Evolutionary conservation across 2,329 filamentous ascomycete species (phyloP), one percentile per base, ranked within the genome.

Genomic region (Fusarium brachygibbosum): DNA sequence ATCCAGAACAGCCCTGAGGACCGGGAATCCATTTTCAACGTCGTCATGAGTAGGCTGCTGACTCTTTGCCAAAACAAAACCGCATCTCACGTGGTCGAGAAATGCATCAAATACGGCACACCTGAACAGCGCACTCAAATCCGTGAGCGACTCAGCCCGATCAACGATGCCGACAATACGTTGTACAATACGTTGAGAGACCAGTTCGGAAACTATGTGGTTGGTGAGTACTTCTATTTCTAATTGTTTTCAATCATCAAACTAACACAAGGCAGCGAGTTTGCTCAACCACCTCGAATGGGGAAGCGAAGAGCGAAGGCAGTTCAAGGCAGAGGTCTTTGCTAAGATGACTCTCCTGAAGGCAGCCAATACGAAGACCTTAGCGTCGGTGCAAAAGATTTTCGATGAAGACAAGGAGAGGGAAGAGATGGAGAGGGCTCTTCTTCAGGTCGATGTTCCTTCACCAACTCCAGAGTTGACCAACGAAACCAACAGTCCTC

Each of bases 21-120:
- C 74, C 88, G 90, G 21, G 84, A 85, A 16, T 88, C 85, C 72
- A 91, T 98, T 74, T 91, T 97, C 58, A 81, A 85, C 28, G 83
- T 93, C 46, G 91, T 98, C 68, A 90, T 90, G 69, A 84, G 85
- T 14, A 88, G 93, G 59, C 83, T 97, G 4, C 80, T 97, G 38
- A 82, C 83, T 2, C 90, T 93, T 73, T 97, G 94, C 28, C 97
- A 94, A 83, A 93, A 98, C 82, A 99, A 99, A 78, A 97, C 93
- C 75, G 95, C 96, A 1, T 98, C 94, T 75, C 98, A 99, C 74
- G 95, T 99, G 4, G 95, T 99, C 1, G 96, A 99, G 80, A 95
- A 93, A 79, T 97, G 94, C 76, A 91, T 98, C 63, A 84, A 91
- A 57, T 87, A 86, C 70, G 93, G 93, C 21, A 88, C 88, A 1